These are phyloP conservation scores for Scedosporium boydii DNA, from an alignment of 2,329 filamentous ascomycete genomes.

Conservation along the genomic window DNA sequence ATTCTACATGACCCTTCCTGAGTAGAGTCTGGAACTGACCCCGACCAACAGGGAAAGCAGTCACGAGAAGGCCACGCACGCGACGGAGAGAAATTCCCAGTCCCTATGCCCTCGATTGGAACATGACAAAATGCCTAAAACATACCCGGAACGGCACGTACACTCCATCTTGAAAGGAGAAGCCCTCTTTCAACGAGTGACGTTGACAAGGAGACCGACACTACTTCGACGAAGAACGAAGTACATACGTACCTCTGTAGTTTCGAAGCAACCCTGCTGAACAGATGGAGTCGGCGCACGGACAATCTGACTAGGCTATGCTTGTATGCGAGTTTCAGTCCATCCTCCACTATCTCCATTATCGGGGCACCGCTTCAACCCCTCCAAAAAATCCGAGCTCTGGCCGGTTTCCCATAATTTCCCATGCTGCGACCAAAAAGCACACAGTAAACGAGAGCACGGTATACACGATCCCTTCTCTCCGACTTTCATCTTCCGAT, in stretches of 20 bases:
- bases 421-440: neutral
- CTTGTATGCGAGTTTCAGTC: neutral
- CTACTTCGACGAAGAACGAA: no score
- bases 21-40: neutral
- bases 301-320: neutral
- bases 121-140: no score
- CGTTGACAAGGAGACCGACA: no score
- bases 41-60: neutral
- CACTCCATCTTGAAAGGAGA: no score
- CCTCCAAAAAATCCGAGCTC: neutral
- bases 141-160: no score
- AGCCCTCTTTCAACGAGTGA: no score
- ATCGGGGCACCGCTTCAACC: neutral
- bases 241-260: no score
- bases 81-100: no score
- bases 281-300: neutral
- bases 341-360: neutral
- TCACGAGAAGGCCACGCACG: no score
- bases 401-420: neutral
- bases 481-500: neutral
- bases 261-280: neutral
- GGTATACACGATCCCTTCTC: neutral
- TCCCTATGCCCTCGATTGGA: no score
- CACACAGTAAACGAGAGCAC: conserved; percentile 1
- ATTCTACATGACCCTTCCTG: no score